Base-by-base conservation (phyloP, 2,329 filamentous ascomycete genomes). In the Alternaria gaisen region DNA sequence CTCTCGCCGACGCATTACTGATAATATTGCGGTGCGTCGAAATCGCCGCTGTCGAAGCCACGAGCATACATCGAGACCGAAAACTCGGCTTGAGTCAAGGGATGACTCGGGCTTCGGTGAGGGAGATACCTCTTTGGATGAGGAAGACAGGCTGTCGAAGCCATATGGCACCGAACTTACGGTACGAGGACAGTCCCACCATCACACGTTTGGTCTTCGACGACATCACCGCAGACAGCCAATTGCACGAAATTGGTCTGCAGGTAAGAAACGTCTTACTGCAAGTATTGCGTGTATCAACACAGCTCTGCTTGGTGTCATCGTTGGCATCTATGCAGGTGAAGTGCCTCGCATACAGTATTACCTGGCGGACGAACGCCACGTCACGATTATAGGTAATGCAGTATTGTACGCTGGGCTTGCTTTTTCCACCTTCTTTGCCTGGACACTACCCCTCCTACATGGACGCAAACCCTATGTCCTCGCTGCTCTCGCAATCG, bases 271-370 rank as follows among this genome's bases (percentile, higher is more conserved):
- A 77, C 82, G 90, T 60, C 86, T 91, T 61, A 85, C 88, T 24
- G 91, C 91, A 4, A 78, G 83, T 4, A 86, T 92, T 59, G 88
- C 90, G 10, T 94, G 91, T 72, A 80, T 90, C 66, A 92, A 91
- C 68, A 92, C 91, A 6, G 87, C 89, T 14, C 81, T 92, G 55
- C 83, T 93, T 46, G 91, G 91, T 0, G 80, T 91, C 26, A 82
- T 93, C 22, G 81, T 92, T 58, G 91, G 91, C 1, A 90, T 93
- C 22, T 94, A 93, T 73, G 82, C 90, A 56, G 91, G 91, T 3
- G 85, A 93, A 67, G 90, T 93, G 1, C 90, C 91, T n/a, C 87
- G 88, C 4, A 91, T 94, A 26, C 91, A 93, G 72, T 93, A 93
- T 74, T 89, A 88, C 69, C 86, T 94, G 64, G 88, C 87, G 24